Evolutionary conservation across 257 asterid genomes (phyloP), one percentile per base, ranked within the genome.

Genomic region (Galeopsis tetrahit): DNA sequence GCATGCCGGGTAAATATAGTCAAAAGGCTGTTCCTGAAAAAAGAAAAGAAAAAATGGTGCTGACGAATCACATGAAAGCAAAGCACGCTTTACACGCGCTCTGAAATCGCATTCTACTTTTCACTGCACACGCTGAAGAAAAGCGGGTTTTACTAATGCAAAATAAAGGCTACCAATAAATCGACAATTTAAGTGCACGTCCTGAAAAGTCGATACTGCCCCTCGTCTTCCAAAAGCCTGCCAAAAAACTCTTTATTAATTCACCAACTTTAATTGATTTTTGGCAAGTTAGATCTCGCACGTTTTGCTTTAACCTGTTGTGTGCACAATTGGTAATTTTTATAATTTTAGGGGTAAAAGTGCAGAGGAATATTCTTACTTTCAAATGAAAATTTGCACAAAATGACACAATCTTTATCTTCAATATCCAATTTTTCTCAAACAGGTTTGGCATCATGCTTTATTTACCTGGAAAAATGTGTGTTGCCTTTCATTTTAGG

Each of bases 51-150:
- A 17, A 71, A 42, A 67, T 33, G 43, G 34, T 35, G 5, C 43
- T 59, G 42, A 63, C 53, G 32, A 64, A 73, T 77, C 80, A 70
- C 78, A 70, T 66, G 80, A 74, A 81, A 75, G 83, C 64, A 75
- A 68, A 75, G 51, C 62, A 55, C 58, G 85, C 72, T 69, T 69
- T 48, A 51, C 82, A 81, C 82, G 85, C 80, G 75, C 85, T 69
- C 72, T 69, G 77, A 65, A 71, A 75, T 74, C 75, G 70, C 77
- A 55, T 81, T 40, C 68, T 70, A 34, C 74, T 31, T 65, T 40
- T 46, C 39, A 14, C 68, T 76, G 82, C 77, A 72, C 66, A 49
- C 68, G 68, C 76, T 57, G 48, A 64, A 71, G 31, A 58, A 77
- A 80, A 70, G 76, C 38, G 79, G 71, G 63, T 2, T 44, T 80